phyloP scores from a whole-genome alignment of 495 filamentous ascomycete genomes.

The Penicillium robsamsonii region DNA sequence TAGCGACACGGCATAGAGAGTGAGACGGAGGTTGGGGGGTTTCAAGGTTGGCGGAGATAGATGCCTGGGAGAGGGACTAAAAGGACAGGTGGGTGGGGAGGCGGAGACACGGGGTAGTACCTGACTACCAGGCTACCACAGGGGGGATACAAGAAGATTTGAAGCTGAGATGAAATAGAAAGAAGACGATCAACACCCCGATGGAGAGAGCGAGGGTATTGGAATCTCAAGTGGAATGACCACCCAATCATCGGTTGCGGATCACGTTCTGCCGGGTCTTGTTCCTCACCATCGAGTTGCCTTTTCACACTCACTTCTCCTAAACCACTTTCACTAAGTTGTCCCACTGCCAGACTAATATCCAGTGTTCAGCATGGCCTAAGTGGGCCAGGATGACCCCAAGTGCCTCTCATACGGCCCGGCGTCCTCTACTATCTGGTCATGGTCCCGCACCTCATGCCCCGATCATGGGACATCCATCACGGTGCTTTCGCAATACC shows the following conservation, averaged over 20 bases:
- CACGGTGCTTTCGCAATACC: neutral
- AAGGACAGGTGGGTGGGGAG: conserved; percentile 27
- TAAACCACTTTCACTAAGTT: neutral
- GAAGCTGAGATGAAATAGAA: conserved; percentile 11
- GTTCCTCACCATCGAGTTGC: neutral
- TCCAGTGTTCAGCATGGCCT: neutral
- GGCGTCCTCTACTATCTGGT: conserved; percentile 10
- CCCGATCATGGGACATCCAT: conserved; percentile 23
- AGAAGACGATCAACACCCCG: conserved; percentile 9
- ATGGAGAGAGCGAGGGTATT: conserved; percentile 5
- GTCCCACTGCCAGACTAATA: neutral
- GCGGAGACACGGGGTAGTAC: conserved; percentile 24
- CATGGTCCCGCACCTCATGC: conserved; percentile 24
- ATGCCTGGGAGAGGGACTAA: conserved; percentile 26
- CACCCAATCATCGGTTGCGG: conserved; percentile 31
- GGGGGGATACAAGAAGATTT: conserved; percentile 5
- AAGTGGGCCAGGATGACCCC: neutral
- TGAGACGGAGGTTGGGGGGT: conserved; percentile 5
- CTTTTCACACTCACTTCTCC: neutral
- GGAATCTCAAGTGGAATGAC: conserved; percentile 20
- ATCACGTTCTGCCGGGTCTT: conserved; percentile 27
- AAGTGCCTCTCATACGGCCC: neutral
- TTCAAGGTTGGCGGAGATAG: conserved; percentile 13
- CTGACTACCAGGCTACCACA: conserved; percentile 26
- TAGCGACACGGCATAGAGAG: conserved; percentile 31